These are phyloP conservation scores for Escovopsis weberi DNA, from an alignment of 2,329 filamentous ascomycete genomes.

Conservation along the genomic window DNA sequence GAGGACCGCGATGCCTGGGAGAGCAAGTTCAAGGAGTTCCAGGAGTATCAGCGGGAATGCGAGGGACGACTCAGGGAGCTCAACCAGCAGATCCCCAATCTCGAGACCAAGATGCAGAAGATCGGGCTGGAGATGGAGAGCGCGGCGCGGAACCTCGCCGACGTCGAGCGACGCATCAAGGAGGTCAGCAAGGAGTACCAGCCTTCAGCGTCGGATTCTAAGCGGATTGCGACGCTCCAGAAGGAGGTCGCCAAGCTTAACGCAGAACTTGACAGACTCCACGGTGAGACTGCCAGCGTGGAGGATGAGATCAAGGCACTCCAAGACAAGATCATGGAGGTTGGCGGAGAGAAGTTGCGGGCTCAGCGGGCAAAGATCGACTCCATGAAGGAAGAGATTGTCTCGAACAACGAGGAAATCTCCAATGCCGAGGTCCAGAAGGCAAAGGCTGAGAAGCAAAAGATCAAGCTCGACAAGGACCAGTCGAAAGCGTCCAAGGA, in stretches of 20 bases:
- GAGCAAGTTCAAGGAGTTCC: slow-evolving; percentile 67
- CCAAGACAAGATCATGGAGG: slow-evolving; percentile 96
- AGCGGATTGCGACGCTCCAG: slow-evolving; percentile 54
- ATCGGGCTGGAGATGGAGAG: slow-evolving; percentile 79
- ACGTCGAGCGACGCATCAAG: slow-evolving; percentile 71
- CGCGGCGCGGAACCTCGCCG: slow-evolving; percentile 66
- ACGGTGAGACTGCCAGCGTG: slow-evolving; percentile 71
- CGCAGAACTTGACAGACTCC: slow-evolving; percentile 66
- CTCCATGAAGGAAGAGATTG: slow-evolving; percentile 71
- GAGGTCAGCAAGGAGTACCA: slow-evolving; percentile 73
- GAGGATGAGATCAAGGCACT: slow-evolving; percentile 86
- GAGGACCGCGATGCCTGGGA: slow-evolving; percentile 75
- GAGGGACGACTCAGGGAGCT: slow-evolving; percentile 60
- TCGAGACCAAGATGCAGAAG: slow-evolving; percentile 89
- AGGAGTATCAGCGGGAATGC: slow-evolving; percentile 68
- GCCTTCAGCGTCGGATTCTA: slow-evolving; percentile 67
- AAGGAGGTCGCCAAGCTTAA: slow-evolving; percentile 64
- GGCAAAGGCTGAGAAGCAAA: slow-evolving; percentile 89
- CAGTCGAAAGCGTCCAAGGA: slow-evolving; percentile 67
- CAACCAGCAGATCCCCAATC: slow-evolving; percentile 61
- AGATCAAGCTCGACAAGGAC: slow-evolving; percentile 73
- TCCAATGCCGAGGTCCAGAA: slow-evolving; percentile 77
- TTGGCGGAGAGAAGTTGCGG: slow-evolving; percentile 84
- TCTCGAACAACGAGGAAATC: slow-evolving; percentile 63
- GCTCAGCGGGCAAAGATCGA: slow-evolving; percentile 86